phyloP scores from a whole-genome alignment of 768 basidiomycete species.

The Leccinum uliginosum region DNA sequence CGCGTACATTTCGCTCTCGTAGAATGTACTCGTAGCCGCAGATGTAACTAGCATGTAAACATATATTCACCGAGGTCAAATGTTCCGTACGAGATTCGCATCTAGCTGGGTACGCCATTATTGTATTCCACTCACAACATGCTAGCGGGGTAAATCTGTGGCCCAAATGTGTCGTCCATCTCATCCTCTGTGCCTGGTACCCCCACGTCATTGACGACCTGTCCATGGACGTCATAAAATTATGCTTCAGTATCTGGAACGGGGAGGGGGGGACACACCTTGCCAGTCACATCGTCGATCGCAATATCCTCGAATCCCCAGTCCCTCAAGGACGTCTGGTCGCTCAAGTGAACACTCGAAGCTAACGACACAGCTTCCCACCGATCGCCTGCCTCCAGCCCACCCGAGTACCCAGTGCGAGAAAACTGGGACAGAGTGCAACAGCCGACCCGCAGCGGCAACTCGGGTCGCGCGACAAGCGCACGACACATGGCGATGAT shows the following conservation, averaged over 20 bases:
- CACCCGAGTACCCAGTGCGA: slow-evolving; percentile 15
- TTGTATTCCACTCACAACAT: slow-evolving; percentile 13
- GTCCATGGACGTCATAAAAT: slow-evolving; percentile 2
- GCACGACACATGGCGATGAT: slow-evolving; percentile 60
- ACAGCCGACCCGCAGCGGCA: slow-evolving; percentile 66
- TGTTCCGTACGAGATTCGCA: neutral
- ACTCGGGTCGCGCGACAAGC: slow-evolving; percentile 47
- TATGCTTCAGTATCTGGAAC: neutral
- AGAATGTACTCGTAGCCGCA: slow-evolving; percentile 5
- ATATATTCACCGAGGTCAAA: neutral
- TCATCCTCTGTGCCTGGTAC: slow-evolving; percentile 63
- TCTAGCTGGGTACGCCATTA: neutral
- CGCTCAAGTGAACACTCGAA: slow-evolving; percentile 51
- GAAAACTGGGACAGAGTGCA: slow-evolving; percentile 63
- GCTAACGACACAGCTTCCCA: slow-evolving; percentile 47
- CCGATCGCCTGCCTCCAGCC: slow-evolving; percentile 36
- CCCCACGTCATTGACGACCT: slow-evolving; percentile 73
- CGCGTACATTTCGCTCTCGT: slow-evolving; percentile 63
- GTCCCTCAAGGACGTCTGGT: slow-evolving; percentile 56
- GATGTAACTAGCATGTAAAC: slow-evolving; percentile 1
- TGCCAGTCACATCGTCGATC: slow-evolving; percentile 45
- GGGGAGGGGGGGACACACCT: slow-evolving; percentile 37
- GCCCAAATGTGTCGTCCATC: slow-evolving; percentile 52
- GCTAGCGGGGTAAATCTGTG: slow-evolving; percentile 33
- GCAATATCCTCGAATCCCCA: slow-evolving; percentile 81